These are phyloP conservation scores for Penicillium sp. DNA, from an alignment of 2,329 filamentous ascomycete species.

Conservation along the genomic window DNA sequence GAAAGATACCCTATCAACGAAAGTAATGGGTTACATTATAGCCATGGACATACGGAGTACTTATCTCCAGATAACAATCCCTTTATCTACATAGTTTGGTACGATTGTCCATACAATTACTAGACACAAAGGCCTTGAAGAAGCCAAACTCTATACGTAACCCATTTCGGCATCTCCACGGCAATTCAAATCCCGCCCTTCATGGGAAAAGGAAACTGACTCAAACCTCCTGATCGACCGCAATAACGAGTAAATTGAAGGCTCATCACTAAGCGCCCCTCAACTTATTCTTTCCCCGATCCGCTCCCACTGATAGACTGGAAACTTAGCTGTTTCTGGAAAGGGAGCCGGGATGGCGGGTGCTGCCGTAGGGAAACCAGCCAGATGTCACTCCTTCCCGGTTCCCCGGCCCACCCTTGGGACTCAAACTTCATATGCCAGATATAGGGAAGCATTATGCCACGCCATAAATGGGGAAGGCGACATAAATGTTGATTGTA, in stretches of 20 bases:
- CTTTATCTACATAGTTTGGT: not conserved
- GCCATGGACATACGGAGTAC: not conserved
- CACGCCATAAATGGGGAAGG: not conserved
- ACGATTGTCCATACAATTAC: too few species aligned
- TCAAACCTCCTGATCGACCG: conserved; percentile 3
- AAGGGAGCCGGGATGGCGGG: conserved; percentile 11
- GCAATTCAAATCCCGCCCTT: conserved; percentile 1
- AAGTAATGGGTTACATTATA: not conserved
- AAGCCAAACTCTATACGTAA: not conserved
- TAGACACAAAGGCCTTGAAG: not conserved
- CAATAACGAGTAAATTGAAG: not conserved
- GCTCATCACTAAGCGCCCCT: not conserved
- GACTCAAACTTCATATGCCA: not conserved
- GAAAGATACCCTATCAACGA: not conserved
- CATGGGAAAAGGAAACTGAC: not conserved
- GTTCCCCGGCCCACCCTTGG: not conserved
- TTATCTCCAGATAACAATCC: not conserved
- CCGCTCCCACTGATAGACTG: not conserved
- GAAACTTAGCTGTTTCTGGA: conserved; percentile 7
- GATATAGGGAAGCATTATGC: not conserved
- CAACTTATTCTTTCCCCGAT: not conserved
- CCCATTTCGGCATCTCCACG: not conserved
- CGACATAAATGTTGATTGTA: not conserved
- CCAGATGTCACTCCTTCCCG: not conserved
- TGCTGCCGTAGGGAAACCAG: conserved; percentile 6